Base-by-base conservation (phyloP, 306 rosid species). In the Glycyrrhiza uralensis region DNA sequence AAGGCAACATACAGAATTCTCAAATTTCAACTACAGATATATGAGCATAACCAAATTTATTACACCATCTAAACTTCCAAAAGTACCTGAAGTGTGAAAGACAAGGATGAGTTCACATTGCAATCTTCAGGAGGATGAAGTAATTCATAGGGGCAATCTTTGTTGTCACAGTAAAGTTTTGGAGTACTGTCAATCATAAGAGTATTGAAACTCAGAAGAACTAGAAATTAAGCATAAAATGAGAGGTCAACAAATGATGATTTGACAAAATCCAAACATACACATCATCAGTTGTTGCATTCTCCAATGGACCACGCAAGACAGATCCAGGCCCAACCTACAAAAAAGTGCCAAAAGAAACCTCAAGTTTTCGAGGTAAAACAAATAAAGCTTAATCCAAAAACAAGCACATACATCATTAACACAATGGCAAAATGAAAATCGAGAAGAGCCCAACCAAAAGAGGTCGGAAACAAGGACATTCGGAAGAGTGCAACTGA, bases 91-190 rank as follows among this genome's bases (percentile, higher is more conserved):
- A 95, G 92, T 6, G 99, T 95, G 85, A 95, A 95, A 70, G 99
- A 78, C 64, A 95, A 71, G 17, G 99, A 95, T 59, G 99, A 79
- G 77, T 95, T 95, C 80, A 95, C 97, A 70, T 91, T 95, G 87
- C 99, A 95, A 85, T 95, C 99, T 81, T 95, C 97, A 30, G 99
- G 99, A 29, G 99, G 99, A 68, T 84, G 89, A 69, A 91, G 78
- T 70, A 95, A 85, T 56, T 95, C 99, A 52, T 54, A 5, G 5
- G 99, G 97, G 77, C 99, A 95, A 69, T 80, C 79, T 76, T 89
- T 35, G 23, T 82, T 83, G 76, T 80, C 88, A 78, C 99, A 95
- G 60, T 86, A 86, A 33, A 95, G 89, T 84, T 77, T 89, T 57
- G 97, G 99, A 32, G 96, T 89, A 75, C 99, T 95, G 83, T 39